Evolutionary conservation across 2,329 filamentous ascomycete genomes (phyloP).

Genomic region (Fusarium sp.): DNA sequence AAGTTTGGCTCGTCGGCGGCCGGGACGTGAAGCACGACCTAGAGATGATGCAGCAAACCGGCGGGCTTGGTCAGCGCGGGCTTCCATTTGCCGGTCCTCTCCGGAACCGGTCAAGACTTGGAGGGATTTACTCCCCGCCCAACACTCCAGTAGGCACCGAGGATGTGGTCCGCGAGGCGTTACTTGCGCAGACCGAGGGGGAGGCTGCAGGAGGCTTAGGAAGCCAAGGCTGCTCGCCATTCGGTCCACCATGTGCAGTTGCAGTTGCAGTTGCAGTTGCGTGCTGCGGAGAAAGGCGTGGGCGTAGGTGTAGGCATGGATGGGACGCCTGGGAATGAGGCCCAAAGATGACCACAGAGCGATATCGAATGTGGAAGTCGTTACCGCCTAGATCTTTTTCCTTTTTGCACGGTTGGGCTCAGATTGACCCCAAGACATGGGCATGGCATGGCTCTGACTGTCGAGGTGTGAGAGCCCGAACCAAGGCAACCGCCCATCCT

Average conservation of each 20-base stretch:
- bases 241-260: slow-evolving; percentile 11
- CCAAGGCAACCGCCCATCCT: slow-evolving; percentile 32
- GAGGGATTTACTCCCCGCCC: slow-evolving; percentile 18
- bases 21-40: slow-evolving; percentile 23
- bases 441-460: not conserved
- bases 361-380: slow-evolving; percentile 3
- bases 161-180: slow-evolving; percentile 30
- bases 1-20: not conserved
- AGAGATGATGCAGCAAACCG: slow-evolving; percentile 38
- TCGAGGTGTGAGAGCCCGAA: slow-evolving; percentile 20
- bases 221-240: slow-evolving; percentile 26
- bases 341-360: slow-evolving; percentile 16
- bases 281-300: slow-evolving; percentile 4
- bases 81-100: slow-evolving; percentile 27
- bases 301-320: slow-evolving; percentile 12
- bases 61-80: slow-evolving; percentile 22
- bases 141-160: slow-evolving; percentile 28
- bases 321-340: slow-evolving; percentile 14
- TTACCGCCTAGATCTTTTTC: slow-evolving; percentile 3
- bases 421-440: slow-evolving; percentile 1
- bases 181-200: slow-evolving; percentile 34
- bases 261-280: slow-evolving; percentile 3
- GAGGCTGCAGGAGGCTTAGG: slow-evolving; percentile 27
- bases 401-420: slow-evolving; percentile 15
- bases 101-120: slow-evolving; percentile 35